phyloP scores from a whole-genome alignment of 148 eudicot genomes.

The Rhododendron williamsianum region DNA sequence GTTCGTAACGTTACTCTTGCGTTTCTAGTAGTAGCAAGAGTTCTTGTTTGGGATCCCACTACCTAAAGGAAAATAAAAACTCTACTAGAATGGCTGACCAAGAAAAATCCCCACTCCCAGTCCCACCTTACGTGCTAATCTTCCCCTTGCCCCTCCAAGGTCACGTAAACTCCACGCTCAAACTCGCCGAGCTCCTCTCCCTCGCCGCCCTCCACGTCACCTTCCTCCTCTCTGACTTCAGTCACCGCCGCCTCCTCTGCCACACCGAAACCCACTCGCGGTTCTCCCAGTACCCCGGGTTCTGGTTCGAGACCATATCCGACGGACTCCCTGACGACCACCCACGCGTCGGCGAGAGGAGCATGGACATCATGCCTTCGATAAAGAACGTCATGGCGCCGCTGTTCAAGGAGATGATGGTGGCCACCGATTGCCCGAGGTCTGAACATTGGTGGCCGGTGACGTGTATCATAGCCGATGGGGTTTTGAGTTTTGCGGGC shows the following conservation, averaged over 20 bases:
- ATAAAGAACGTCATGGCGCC: conserved; percentile 13
- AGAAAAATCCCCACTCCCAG: neutral
- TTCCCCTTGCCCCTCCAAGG: conserved; percentile 41
- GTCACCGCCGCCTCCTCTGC: conserved; percentile 22
- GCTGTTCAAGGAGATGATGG: conserved; percentile 9
- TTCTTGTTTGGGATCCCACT: neutral
- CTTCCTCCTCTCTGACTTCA: conserved; percentile 30
- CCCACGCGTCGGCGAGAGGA: conserved; percentile 15
- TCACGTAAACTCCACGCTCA: conserved; percentile 37
- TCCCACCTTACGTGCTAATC: conserved; percentile 24
- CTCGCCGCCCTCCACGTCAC: conserved; percentile 24
- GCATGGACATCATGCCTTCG: conserved; percentile 14
- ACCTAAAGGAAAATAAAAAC: neutral
- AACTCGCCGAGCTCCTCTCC: conserved; percentile 29
- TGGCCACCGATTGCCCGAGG: conserved; percentile 16
- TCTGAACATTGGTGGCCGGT: conserved; percentile 12
- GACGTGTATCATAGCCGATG: conserved; percentile 35
- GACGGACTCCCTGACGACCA: conserved; percentile 39
- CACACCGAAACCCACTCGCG: conserved; percentile 11
- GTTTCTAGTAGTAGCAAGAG: no score
- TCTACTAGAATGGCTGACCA: neutral
- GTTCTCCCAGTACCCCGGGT: conserved; percentile 9
- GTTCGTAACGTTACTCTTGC: no score
- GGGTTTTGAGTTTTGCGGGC: conserved; percentile 14
- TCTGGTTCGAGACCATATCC: conserved; percentile 21